Percentiles rank a stretch among this genome's conserved stretches.
phyloP scores from a whole-genome alignment of 352 stramenopile species.

The Phytophthora citrophthora region DNA sequence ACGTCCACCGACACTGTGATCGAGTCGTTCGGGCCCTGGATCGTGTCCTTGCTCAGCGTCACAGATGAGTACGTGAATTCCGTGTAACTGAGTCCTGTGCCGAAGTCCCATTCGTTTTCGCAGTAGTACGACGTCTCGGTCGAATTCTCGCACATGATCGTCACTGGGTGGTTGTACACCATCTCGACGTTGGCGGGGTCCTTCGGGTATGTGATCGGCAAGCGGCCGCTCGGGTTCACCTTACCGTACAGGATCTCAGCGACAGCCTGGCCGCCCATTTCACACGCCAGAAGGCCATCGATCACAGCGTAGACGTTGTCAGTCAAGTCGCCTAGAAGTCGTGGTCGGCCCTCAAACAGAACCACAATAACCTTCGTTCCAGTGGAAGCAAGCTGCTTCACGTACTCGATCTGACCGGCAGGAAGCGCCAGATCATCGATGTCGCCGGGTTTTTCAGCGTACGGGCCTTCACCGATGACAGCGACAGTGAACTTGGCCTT shows the following conservation, averaged over 20 bases:
- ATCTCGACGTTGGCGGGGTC: constrained; percentile 53
- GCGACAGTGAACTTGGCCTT: constrained; percentile 26
- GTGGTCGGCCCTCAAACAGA: constrained; percentile 62
- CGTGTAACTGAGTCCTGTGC: constrained; percentile 73
- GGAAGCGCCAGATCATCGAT: constrained; percentile 53
- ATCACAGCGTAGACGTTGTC: constrained; percentile 35
- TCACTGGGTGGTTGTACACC: constrained; percentile 71
- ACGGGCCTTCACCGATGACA: constrained; percentile 36
- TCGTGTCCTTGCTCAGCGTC: constrained; percentile 28
- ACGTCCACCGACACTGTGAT: constrained; percentile 52
- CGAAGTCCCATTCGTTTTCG: constrained; percentile 78
- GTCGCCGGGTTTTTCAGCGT: constrained; percentile 71
- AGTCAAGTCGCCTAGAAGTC: constrained; percentile 58
- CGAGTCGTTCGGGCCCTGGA: background rate
- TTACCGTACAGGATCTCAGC: constrained; percentile 35
- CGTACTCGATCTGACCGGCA: constrained; percentile 58
- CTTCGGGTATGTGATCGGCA: constrained; percentile 84
- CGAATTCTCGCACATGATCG: constrained; percentile 44
- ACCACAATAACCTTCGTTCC: constrained; percentile 74
- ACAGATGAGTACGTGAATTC: constrained; percentile 63
- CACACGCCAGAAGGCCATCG: constrained; percentile 22
- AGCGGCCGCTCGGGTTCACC: constrained; percentile 39
- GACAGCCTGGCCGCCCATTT: constrained; percentile 26
- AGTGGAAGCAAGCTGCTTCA: constrained; percentile 53
- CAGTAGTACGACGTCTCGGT: constrained; percentile 47